Evolutionary conservation across 345 rosid genomes (phyloP), one percentile per base, ranked within the genome.

Genomic region (Populus alba): DNA sequence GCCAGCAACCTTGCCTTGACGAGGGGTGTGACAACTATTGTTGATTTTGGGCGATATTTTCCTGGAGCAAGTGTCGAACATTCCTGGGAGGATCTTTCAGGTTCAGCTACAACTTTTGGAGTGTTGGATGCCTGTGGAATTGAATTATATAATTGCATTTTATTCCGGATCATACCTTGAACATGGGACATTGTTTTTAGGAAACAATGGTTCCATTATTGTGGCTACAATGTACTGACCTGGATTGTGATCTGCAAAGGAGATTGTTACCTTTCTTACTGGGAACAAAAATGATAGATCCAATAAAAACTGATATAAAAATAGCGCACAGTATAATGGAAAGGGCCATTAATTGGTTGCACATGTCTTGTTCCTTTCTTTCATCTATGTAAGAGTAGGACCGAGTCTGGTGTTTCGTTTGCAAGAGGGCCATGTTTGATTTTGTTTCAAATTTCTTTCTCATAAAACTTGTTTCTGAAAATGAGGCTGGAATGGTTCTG

Each of bases 1-100:
- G 97, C 95, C 79, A 90, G 91, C 87, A 84, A 83, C 67, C 87
- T 88, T 83, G 95, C 95, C 74, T 85, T 93, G 91, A 83, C 45
- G 45, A 90, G 85, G 89, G 98, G 97, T 57, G 97, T 93, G 81
- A 93, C 97, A 35, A 88, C 92, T 71, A 95, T 93, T 41, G 85
- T 92, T 80, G 98, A 95, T 87, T 23, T 95, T 49, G 98, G 98
- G 75, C 89, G 98, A 87, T 91, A 90, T 81, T 86, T 80, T 82
- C 97, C 98, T 15, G 98, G 97, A 79, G 82, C 88, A 75, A 39
- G 91, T 55, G 78, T 76, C 49, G 86, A 92, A 81, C 81, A 78
- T 75, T 86, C 97, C 41, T 95, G 98, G 98, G 88, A 90, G 70
- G 98, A 95, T 84, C 86, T 93, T 68, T 84, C 95, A 92, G 98